Evolutionary conservation across 306 rosid species (phyloP), one percentile per base, ranked within the genome.

Genomic region (Vigna angularis): DNA sequence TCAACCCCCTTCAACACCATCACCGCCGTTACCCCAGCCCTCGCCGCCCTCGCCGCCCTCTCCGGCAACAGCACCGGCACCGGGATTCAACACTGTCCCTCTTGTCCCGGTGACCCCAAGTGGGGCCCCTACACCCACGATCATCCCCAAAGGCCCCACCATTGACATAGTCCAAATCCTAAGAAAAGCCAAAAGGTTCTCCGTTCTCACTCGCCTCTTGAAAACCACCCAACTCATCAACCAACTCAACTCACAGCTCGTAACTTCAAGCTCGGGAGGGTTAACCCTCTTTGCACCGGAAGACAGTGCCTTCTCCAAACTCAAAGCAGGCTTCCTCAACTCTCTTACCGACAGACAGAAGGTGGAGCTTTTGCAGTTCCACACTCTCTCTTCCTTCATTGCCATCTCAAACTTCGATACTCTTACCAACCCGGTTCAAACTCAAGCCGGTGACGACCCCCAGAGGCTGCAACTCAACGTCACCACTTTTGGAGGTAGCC

Each of bases 261-360:
- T 84, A 48, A 56, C 83, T 32, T 83, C 93, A 24, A 28, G 88
- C 42, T 79, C 81, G 1, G 85, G 91, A 13, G 88, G 86, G 7
- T 42, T 92, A 51, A 90, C 97, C 72, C 57, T 92, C 16, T 85
- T 92, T 6, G 87, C 96, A 13, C 97, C 95, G 0, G 81, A 84
- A 15, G 94, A 92, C 76, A 20, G 67, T n/a, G 79, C 88, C 9
- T 92, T 92, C 77, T 87, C 96, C 0, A 84, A 75, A 30, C 88
- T 92, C 50, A 88, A 90, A 81, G 17, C 95, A 2, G 97, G 96
- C 7, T 83, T 92, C 14, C 79, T 90, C 7, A 92, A 92, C 58
- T 84, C 90, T 3, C 86, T 92, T 22, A 76, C 3, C 1, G 87
- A 90, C 3, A 81, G 87, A 32, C 86, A 92, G 4, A 92, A 92